Conservation (phyloP, 164 flowering plant species). For the Dillenia suffruticosa region DNA sequence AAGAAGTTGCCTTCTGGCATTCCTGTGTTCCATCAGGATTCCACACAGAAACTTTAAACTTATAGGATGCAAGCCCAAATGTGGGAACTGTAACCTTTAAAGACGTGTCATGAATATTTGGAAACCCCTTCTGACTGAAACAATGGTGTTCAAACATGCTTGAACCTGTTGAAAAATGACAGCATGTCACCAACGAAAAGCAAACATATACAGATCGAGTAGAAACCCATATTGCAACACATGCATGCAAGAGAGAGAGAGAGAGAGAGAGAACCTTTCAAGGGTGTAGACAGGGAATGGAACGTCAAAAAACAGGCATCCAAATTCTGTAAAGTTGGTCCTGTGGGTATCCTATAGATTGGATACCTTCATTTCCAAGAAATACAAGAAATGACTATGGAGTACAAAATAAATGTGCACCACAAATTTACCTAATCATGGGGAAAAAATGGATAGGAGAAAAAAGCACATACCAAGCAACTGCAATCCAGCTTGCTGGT, state of each 20-base stretch:
- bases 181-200: not conserved
- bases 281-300: constrained; percentile 55
- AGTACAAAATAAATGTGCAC: not conserved
- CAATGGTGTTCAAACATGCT: constrained; percentile 19
- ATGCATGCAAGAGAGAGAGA: constrained; percentile 3
- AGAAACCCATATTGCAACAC: no score
- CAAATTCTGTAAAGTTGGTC: constrained; percentile 58
- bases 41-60: constrained; percentile 54
- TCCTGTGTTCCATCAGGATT: constrained; percentile 37
- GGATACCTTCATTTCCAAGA: constrained; percentile 57
- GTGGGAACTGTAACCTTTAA: constrained; percentile 46
- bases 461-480: constrained; percentile 56
- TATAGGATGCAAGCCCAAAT: constrained; percentile 79
- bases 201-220: not conserved
- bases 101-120: constrained; percentile 18
- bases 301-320: constrained; percentile 72
- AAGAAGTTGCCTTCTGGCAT: constrained; percentile 35
- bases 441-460: not conserved
- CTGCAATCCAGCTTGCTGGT: constrained; percentile 74
- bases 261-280: constrained; percentile 31
- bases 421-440: not conserved
- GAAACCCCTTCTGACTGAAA: constrained; percentile 17
- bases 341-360: constrained; percentile 77
- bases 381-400: not conserved
- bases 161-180: not conserved